Base-by-base conservation (phyloP, 768 basidiomycete species). In the Baorangia bicolor region DNA sequence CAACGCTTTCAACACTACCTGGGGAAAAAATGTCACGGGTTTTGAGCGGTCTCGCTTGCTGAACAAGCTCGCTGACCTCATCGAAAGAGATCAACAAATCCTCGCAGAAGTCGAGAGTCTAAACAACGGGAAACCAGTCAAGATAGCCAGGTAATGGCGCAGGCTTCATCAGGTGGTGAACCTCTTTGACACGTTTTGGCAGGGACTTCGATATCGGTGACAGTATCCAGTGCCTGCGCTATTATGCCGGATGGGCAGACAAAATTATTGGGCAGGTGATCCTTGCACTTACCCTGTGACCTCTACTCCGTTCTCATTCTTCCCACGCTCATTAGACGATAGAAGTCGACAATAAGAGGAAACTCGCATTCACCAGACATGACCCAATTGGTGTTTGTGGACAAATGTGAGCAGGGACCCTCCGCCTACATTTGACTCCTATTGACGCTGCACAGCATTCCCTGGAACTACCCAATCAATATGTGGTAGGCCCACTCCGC, bases 221-320 rank as follows among this genome's bases (percentile, higher is more conserved):
- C 66, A 86, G 77, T 57, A 74, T 92, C 20, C 84, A 84, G 61
- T 92, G 90, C 66, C 73, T 93, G 49, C 81, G 92, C 47, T 97
- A 98, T 74, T 97, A 94, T 68, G 95, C 93, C 37, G 95, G 95
- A 23, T 95, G 90, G 90, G 92, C 92, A 10, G 95, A 98, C 76
- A 98, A 98, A 75, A 87, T 97, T 48, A 74, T 80, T 25, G 96
- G 97, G 21, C 85, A 95, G 82, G 88, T 87, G 59, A 62, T n/a
- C 39, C 34, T 40, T 33, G 39, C 57, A 59, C 51, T 54, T 52
- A 21, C 45, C 53, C 20, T 13, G 39, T 31, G 25, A 30, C 21
- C 13, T 40, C 28, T 20, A 57, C 39, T 33, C 25, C 35, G 51
- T 16, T 21, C 47, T 58, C n/a, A 63, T 35, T 31, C 47, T 34